phyloP scores from a whole-genome alignment of 2,329 filamentous ascomycete genomes.

The Aspergillus proliferans region DNA sequence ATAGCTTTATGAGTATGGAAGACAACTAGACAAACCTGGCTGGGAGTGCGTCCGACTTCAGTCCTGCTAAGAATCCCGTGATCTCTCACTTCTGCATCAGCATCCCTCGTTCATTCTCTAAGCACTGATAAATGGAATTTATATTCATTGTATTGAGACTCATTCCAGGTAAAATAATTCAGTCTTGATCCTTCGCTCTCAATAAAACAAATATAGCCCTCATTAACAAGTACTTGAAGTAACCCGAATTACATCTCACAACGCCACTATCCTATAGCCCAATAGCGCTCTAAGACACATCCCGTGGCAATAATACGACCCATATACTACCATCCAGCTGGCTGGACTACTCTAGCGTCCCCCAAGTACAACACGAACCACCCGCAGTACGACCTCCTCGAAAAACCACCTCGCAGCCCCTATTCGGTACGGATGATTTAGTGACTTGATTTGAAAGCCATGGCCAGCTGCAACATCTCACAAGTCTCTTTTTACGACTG shows the following conservation, averaged over 20 bases:
- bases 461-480: not conserved
- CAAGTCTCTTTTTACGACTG: not conserved
- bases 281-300: too few species aligned
- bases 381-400: not conserved
- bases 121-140: not conserved
- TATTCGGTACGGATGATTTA: not conserved
- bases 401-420: not conserved
- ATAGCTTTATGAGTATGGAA: too few species aligned
- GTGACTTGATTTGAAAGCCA: not conserved
- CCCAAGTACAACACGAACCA: not conserved
- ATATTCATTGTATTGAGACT: not conserved
- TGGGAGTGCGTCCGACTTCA: not conserved
- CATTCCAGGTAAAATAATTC: not conserved
- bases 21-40: too few species aligned
- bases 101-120: not conserved
- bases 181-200: not conserved
- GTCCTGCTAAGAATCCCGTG: not conserved
- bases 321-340: not conserved
- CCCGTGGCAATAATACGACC: not conserved
- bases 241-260: not conserved
- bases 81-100: not conserved
- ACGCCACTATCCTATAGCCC: not conserved
- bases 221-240: not conserved
- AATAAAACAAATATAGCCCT: not conserved
- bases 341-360: not conserved